A percentile compares a stretch with the other conserved stretches of the same genome.
These are phyloP conservation scores for Colletotrichum sp. DNA, from an alignment of 2,329 filamentous ascomycete genomes.

Conservation along the genomic window DNA sequence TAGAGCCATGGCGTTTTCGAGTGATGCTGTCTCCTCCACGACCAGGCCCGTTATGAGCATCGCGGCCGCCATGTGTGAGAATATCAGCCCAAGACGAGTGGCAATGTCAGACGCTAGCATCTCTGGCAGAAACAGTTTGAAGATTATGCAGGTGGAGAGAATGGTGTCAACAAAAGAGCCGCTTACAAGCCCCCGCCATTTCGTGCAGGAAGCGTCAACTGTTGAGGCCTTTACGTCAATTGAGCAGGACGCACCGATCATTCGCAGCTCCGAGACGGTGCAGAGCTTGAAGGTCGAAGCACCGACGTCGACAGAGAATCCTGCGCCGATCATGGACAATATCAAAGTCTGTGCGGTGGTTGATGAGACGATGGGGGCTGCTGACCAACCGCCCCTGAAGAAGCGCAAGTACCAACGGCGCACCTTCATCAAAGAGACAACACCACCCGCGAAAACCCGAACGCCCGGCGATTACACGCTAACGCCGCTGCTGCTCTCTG, in stretches of 20 bases:
- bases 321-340: constrained; percentile 3
- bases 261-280: constrained; percentile 2
- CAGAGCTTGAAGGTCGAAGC: constrained; percentile 1
- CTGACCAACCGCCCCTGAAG: constrained; percentile 25
- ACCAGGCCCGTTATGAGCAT: constrained; percentile 10
- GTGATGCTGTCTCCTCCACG: not conserved
- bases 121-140: not conserved
- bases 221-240: constrained; percentile 4
- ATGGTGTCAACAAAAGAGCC: not conserved
- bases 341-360: constrained; percentile 10
- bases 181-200: not conserved
- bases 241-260: not conserved
- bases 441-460: constrained; percentile 46
- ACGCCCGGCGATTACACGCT: constrained; percentile 82
- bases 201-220: not conserved
- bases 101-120: not conserved
- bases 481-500: constrained; percentile 75
- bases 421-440: constrained; percentile 35
- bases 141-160: not conserved
- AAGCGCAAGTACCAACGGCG: constrained; percentile 39
- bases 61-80: constrained; percentile 3
- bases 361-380: constrained; percentile 10
- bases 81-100: not conserved
- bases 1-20: not conserved
- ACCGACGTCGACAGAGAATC: constrained; percentile 4